A percentile compares a stretch with the other conserved stretches of the same genome.
Conservation (phyloP, 768 basidiomycete genomes). For the Pleurotus salmoneostramineus region DNA sequence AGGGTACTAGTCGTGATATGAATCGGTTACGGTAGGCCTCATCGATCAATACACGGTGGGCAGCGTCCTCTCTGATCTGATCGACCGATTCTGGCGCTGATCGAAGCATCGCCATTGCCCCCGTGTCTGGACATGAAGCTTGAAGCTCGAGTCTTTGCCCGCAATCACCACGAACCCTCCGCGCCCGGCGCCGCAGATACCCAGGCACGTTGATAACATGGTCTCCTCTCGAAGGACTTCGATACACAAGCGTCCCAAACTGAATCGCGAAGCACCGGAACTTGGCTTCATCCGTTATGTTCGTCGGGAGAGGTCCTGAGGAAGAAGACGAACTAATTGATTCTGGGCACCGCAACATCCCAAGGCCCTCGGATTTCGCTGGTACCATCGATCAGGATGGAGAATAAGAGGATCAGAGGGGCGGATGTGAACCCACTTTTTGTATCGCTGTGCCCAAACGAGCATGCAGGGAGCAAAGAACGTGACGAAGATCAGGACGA, state of each 20-base stretch:
- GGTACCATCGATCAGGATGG: constrained; percentile 12
- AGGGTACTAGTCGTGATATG: constrained; percentile 3
- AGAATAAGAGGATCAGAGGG: constrained; percentile 11
- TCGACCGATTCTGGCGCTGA: constrained; percentile 9
- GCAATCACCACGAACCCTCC: neutral
- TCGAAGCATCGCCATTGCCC: neutral
- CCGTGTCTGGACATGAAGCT: constrained; percentile 2
- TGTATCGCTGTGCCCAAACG: constrained; percentile 84
- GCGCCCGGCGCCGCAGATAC: constrained; percentile 1
- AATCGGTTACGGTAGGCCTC: constrained; percentile 6
- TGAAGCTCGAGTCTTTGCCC: neutral
- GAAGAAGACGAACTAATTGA: constrained; percentile 35
- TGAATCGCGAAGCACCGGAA: constrained; percentile 4
- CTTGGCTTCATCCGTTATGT: constrained; percentile 1
- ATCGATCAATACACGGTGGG: constrained; percentile 3
- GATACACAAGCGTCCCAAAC: neutral
- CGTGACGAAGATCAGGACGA: constrained; percentile 52
- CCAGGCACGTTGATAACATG: constrained; percentile 3
- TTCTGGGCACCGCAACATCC: constrained; percentile 81
- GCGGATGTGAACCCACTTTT: constrained; percentile 55
- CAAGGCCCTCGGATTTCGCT: constrained; percentile 89
- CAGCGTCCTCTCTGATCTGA: constrained; percentile 5
- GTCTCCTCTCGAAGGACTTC: neutral
- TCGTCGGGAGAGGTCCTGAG: constrained; percentile 3
- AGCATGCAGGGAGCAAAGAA: constrained; percentile 72